Base-by-base conservation (phyloP, 305 asterid species). In the Plantago lanceolata region DNA sequence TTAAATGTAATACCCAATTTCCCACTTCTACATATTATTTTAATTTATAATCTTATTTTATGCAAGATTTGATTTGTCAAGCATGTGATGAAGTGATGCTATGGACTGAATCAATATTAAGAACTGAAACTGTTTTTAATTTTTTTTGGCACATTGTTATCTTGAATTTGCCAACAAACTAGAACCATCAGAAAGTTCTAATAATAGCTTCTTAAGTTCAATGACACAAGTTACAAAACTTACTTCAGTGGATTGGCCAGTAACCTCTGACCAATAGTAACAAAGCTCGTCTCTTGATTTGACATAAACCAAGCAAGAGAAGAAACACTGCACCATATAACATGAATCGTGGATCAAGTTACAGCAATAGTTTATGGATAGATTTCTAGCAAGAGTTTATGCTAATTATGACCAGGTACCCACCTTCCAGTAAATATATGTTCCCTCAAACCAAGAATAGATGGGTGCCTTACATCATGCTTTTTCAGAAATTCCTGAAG, bases 241-340 rank as follows among this genome's bases (percentile, higher is more conserved):
- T 83, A 93, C 97, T 88, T 93, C 52, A 93, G 84, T 70, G 97
- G 99, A 70, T 87, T 93, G 64, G 99, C 99, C 81, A 93, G 76
- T 59, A 93, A 74, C 63, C 99, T 84, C 81, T 93, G 99, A 69
- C 99, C 99, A 64, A 93, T 89, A 31, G 99, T 90, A 43, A 93
- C 99, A 56, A 90, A 93, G 79, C 99, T 93, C 43, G 97, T 93
- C 82, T 93, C 99, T 72, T 93, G 99, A 80, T 85, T 87, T 61
- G 96, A 93, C 99, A 93, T 93, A 78, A 93, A 93, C 99, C 99
- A 93, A 68, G 99, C 99, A 72, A 93, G 97, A 59, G 99, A 93
- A 76, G 99, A 93, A 83, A 93, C 99, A 93, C 99, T 93, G 95
- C 88, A 89, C 54, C 63, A 71, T 19, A 74, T 57, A 48, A 64